phyloP scores from a whole-genome alignment of 2,329 filamentous ascomycete species.

The Aspergillus spinulosporus region DNA sequence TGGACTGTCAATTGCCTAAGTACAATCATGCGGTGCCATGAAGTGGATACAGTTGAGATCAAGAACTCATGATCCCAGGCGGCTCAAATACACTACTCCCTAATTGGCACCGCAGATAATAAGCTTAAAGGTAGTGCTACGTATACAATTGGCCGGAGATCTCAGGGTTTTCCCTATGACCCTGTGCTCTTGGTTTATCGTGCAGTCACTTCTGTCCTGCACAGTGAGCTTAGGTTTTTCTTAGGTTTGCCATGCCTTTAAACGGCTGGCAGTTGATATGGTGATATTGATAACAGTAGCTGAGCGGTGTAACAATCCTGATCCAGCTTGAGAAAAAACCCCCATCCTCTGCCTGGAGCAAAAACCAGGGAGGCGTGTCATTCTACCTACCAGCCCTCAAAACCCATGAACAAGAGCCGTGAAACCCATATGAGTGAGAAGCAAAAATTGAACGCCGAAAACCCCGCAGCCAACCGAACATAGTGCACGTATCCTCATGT shows the following conservation, averaged over 20 bases:
- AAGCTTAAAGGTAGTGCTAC: background rate
- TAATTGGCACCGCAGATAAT: background rate
- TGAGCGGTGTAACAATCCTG: slow-evolving; percentile 20
- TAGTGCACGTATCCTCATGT: slow-evolving; percentile 36
- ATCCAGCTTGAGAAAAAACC: slow-evolving; percentile 22
- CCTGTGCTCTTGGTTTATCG: background rate
- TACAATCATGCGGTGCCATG: background rate
- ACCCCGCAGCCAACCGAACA: slow-evolving; percentile 41
- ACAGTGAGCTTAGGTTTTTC: slow-evolving; percentile 3
- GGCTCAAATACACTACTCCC: slow-evolving; percentile 8
- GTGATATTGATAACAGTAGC: slow-evolving; percentile 28
- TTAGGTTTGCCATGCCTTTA: slow-evolving; percentile 22
- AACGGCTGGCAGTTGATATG: slow-evolving; percentile 22
- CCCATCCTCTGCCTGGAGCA: slow-evolving; percentile 24
- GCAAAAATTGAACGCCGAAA: slow-evolving; percentile 37
- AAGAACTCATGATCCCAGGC: background rate
- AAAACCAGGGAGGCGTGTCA: slow-evolving; percentile 22
- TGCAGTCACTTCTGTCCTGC: background rate
- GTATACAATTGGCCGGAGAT: background rate
- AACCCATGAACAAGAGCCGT: slow-evolving; percentile 31
- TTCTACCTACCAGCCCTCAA: slow-evolving; percentile 31
- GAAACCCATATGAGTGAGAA: slow-evolving; percentile 35
- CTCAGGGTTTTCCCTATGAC: background rate
- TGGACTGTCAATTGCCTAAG: background rate
- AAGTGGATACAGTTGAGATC: slow-evolving; percentile 17